phyloP scores from a whole-genome alignment of 2,329 filamentous ascomycete species.

The Nemania diffusa region DNA sequence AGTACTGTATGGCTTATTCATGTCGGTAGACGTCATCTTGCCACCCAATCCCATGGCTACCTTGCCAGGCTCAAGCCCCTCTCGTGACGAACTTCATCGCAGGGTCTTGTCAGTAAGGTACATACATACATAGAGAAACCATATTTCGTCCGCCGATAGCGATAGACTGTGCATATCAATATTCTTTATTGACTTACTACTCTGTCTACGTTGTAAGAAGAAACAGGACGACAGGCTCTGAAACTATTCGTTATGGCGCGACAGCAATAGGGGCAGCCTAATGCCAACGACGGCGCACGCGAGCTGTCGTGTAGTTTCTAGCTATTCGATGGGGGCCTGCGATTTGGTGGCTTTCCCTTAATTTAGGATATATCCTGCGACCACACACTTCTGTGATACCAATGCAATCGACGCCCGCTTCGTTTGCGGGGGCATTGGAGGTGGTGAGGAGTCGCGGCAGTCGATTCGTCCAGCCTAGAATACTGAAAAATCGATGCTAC shows the following conservation, averaged over 20 bases:
- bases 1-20: too few relatives aligned
- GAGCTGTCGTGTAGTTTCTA: slow-evolving; percentile 19
- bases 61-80: slow-evolving; percentile 7
- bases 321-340: background rate
- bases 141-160: background rate
- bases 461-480: slow-evolving; percentile 24
- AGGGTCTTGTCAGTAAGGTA: background rate
- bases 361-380: slow-evolving; percentile 24
- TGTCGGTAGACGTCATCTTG: slow-evolving; percentile 38
- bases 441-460: slow-evolving; percentile 8
- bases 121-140: background rate
- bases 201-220: background rate
- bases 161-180: background rate
- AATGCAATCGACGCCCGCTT: slow-evolving; percentile 23
- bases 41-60: slow-evolving; percentile 20
- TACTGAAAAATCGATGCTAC: slow-evolving; percentile 7
- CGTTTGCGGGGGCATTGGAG: slow-evolving; percentile 14
- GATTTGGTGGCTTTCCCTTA: slow-evolving; percentile 5
- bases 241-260: background rate
- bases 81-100: background rate
- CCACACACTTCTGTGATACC: slow-evolving; percentile 9
- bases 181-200: background rate
- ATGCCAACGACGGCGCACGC: background rate
- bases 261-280: slow-evolving; percentile 1
- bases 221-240: slow-evolving; percentile 1